Base-by-base conservation (phyloP, 2,329 filamentous ascomycete species). In the Metarhizium robertsii region DNA sequence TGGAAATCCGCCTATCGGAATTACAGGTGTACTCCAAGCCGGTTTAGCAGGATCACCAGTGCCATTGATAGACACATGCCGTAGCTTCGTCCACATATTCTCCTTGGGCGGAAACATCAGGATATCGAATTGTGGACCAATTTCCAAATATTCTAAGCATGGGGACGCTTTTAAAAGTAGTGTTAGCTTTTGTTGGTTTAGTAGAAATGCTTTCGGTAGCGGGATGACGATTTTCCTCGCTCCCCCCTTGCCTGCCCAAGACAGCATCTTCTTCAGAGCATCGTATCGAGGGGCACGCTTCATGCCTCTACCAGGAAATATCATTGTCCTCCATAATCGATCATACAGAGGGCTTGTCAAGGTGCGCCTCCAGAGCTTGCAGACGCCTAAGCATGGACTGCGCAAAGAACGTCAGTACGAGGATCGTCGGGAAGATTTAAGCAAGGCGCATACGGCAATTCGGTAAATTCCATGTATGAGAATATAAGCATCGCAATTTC, bases 401-500 rank as follows among this genome's bases (percentile, higher is more conserved):
- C 8, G n/a, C 10, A 14, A 13, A 25, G 2, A 14, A n/a, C 11
- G 20, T 59, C 18, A 59, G 59, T 42, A 40, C 47, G n/a, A 43
- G 40, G 32, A 7, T 42, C 5, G 5, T 29, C 42, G 4, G 29
- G n/a, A 11, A 7, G 5, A 48, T 25, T 6, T 14, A 8, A 18
- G 20, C 20, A 18, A 25, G 29, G 36, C 6, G 60, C 62, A 38
- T 62, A 70, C 66, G 69, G 64, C 11, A 69, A 58, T 11, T 65
- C 61, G 4, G 59, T 52, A n/a, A 73, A 64, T 52, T 70, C 68
- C 8, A 74, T 58, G 43, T 65, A 65, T 14, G 61, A 62, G 40
- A 73, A 69, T 7, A 74, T 69, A 14, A 66, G 60, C 30, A 70
- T 62, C 7, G 73, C 60, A 52, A 74, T 62, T 50, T 74, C 72